Evolutionary conservation across 805 yeast species (phyloP).

Genomic region (Lipomyces yamadae): DNA sequence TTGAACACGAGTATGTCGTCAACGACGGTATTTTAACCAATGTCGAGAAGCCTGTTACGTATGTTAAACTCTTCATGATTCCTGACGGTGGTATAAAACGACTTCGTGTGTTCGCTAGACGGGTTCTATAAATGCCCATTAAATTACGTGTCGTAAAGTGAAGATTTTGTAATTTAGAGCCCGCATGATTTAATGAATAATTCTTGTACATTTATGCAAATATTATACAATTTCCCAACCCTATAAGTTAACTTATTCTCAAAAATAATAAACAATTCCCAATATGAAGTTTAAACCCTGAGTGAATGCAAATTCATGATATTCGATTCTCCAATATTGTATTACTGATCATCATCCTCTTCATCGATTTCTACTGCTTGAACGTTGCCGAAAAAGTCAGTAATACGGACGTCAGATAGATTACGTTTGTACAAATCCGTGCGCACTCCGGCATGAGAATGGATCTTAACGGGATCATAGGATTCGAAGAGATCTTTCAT

Average conservation of each 20-base stretch:
- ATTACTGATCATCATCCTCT: conserved; percentile 16
- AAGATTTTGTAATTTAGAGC: too few relatives aligned
- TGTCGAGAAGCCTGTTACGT: conserved; percentile 53
- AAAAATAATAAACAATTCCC: not conserved
- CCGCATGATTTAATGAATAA: not conserved
- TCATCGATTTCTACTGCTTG: conserved; percentile 38
- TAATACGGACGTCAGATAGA: conserved; percentile 69
- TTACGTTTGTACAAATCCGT: conserved; percentile 76
- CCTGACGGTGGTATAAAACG: conserved; percentile 99
- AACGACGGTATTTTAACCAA: conserved; percentile 42
- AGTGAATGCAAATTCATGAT: not conserved
- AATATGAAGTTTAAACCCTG: not conserved
- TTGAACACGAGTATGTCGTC: conserved; percentile 62
- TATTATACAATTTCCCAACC: too few relatives aligned
- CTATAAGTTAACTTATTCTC: not conserved
- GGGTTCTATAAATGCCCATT: conserved; percentile 13
- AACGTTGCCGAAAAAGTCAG: conserved; percentile 82
- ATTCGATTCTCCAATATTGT: not conserved
- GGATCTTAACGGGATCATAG: conserved; percentile 82
- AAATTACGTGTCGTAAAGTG: too few relatives aligned
- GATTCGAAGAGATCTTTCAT: conserved; percentile 83
- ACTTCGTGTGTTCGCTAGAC: conserved; percentile 74
- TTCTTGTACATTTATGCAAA: too few relatives aligned
- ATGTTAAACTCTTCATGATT: conserved; percentile 78
- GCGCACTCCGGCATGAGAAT: conserved; percentile 91